Evolutionary conservation across 345 rosid genomes (phyloP), one percentile per base, ranked within the genome.

Genomic region (Nephelium lappaceum): DNA sequence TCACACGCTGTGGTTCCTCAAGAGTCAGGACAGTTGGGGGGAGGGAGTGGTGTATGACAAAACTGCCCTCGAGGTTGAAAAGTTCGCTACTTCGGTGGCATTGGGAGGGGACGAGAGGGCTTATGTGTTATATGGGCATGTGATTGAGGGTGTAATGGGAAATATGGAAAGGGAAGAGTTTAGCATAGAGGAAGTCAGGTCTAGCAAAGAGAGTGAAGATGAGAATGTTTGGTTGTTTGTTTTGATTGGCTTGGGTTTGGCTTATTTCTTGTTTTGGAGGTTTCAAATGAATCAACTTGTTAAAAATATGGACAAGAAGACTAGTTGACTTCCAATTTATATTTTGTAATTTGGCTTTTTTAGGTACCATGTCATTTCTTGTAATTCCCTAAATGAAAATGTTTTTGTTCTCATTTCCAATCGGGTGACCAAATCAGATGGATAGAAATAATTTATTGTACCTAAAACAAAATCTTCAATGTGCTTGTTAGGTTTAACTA

Each of bases 211-310:
- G 77, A 72, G 84, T 23, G 73, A 81, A 5, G 94, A 79, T 16
- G 92, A 91, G 39, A 87, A 89, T 72, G 75, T 92, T 38, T 93
- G 93, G 95, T 63, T 93, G 5, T 89, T 81, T 72, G 87, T 90
- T 24, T 49, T 92, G 86, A 0, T 92, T 5, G 97, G 98, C 7
- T 69, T 93, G 74, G 98, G 97, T 63, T 80, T 95, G 76, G 93
- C 92, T 73, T 91, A 91, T 83, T 93, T 95, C 64, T 53, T 89
- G 81, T 69, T 88, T 78, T 90, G 98, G 95, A 90, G 93, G 86
- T 85, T 92, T 73, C 89, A 91, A 81, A 93, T 95, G 98, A 88
- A 76, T 80, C 85, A 71, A 61, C 95, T 95, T 11, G 88, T 87
- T 4, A 81, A 80, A 11, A 87, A 86, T 75, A 73, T 91, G 89